Conservation (phyloP, 2,329 filamentous ascomycete species). For the Arthroderma uncinatum region DNA sequence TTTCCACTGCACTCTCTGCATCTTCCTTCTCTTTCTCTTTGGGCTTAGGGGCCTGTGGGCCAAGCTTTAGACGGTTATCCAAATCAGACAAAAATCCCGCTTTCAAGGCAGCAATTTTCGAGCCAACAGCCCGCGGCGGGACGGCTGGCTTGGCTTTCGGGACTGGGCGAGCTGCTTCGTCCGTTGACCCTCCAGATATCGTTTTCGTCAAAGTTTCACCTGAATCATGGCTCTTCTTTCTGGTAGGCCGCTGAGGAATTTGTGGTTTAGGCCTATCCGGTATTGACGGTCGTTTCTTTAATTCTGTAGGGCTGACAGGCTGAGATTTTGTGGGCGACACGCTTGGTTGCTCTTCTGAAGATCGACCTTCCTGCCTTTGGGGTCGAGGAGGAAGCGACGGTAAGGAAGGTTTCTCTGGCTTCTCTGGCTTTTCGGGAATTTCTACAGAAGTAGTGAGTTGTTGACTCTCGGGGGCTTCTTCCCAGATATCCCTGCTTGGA, state of each 20-base stretch:
- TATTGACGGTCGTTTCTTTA: constrained; percentile 41
- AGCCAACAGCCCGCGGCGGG: constrained; percentile 63
- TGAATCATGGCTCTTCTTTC: constrained; percentile 30
- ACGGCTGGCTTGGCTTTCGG: constrained; percentile 72
- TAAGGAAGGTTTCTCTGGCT: constrained; percentile 23
- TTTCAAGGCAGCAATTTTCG: constrained; percentile 84
- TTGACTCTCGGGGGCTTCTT: constrained; percentile 78
- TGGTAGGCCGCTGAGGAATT: constrained; percentile 55
- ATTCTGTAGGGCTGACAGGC: constrained; percentile 35
- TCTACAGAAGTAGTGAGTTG: constrained; percentile 65
- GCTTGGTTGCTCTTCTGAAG: constrained; percentile 20
- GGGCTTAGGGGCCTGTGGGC: constrained; percentile 67
- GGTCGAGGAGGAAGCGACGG: constrained; percentile 25
- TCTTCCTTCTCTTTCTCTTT: constrained; percentile 54
- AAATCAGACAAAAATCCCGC: constrained; percentile 87
- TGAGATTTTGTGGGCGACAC: constrained; percentile 40
- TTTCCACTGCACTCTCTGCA: constrained; percentile 50
- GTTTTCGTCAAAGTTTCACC: constrained; percentile 27
- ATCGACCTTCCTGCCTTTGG: constrained; percentile 24
- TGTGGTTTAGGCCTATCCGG: constrained; percentile 53
- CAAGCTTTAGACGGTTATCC: constrained; percentile 76
- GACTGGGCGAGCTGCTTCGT: constrained; percentile 28
- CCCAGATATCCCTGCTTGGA: constrained; percentile 88
- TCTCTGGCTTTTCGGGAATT: constrained; percentile 23
- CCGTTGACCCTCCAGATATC: constrained; percentile 29